These are phyloP conservation scores for Candida quercuum DNA, from an alignment of 805 yeast species.

Conservation along the genomic window DNA sequence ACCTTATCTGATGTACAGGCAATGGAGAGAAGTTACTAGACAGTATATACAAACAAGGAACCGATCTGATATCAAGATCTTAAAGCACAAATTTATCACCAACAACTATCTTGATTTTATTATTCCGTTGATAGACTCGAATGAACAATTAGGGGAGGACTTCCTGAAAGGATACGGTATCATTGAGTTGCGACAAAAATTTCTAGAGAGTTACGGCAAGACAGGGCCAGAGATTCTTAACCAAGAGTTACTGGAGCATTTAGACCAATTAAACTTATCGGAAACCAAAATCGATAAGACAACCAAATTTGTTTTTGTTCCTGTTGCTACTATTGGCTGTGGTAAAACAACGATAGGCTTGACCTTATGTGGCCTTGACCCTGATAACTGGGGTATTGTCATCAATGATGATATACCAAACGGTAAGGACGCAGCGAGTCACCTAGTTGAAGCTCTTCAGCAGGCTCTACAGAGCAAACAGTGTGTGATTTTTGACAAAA, in stretches of 20 bases:
- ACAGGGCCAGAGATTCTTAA: conserved; percentile 56
- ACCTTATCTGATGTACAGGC: conserved; percentile 87
- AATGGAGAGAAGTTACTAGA: conserved; percentile 83
- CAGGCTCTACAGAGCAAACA: conserved; percentile 31
- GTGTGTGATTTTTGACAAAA: conserved; percentile 74
- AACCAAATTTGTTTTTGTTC: conserved; percentile 60
- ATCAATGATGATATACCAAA: conserved; percentile 75
- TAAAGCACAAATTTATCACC: conserved; percentile 55
- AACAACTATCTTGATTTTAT: conserved; percentile 67
- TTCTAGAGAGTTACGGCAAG: conserved; percentile 47
- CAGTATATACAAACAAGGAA: conserved; percentile 33
- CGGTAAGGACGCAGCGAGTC: conserved; percentile 38
- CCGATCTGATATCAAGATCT: conserved; percentile 33
- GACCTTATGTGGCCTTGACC: conserved; percentile 50
- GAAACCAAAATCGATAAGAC: conserved; percentile 30
- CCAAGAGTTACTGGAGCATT: conserved; percentile 32
- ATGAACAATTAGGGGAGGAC: conserved; percentile 40
- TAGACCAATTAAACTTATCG: conserved; percentile 33
- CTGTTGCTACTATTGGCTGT: conserved; percentile 89
- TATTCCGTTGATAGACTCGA: conserved; percentile 42
- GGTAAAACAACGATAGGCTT: conserved; percentile 85
- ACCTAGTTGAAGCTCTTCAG: conserved; percentile 43
- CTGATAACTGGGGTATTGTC: conserved; percentile 58
- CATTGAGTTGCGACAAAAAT: conserved; percentile 63
- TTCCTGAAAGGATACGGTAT: conserved; percentile 63